Evolutionary conservation across 2,329 filamentous ascomycete species (phyloP), one percentile per base, ranked within the genome.

Genomic region (Fusarium euwallaceae): DNA sequence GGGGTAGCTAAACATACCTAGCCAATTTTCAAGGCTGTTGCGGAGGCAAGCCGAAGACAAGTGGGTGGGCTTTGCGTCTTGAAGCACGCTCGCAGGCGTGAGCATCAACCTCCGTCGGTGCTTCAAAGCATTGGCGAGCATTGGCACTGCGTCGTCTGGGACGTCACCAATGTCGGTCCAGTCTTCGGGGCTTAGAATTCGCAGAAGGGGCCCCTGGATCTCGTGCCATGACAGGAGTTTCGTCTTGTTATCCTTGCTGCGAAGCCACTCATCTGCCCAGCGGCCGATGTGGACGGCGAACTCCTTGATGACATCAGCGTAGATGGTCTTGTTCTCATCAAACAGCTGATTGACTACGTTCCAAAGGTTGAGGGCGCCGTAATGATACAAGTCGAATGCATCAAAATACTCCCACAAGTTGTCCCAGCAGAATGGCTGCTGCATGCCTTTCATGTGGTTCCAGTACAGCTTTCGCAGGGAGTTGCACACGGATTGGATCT

Each of bases 401-500:
- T 89, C 87, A 58, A 87, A 89, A 72, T 86, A 88, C 2, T 78
- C 74, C 80, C 85, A 88, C 24, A 89, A 78, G 29, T 86, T 84
- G 39, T 82, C 81, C 78, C 83, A 86, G 70, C 65, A 79, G 32
- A 77, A 17, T 2, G 80, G 81, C 22, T 76, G 53, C 22, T 63
- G 70, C 78, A 86, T 82, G 1, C 39, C 37, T 67, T 78, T 81
- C 79, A 87, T 82, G 12, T 76, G 62, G 1, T 79, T 61, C 82
- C 82, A 85, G 58, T 82, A 78, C 43, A 78, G 67, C 58, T 80
- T 77, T 45, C 84, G 84, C 29, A 85, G 74, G 5, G 82, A 83
- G 68, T 85, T 86, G 66, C 82, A 84, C 4, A 77, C 78, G 4
- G 73, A 69, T 66, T 86, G 84, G 17, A 87, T 82, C 70, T 86